Evolutionary conservation across 1,139 yeast species (phyloP).

Genomic region (Blastobotrys buckinghamii): DNA sequence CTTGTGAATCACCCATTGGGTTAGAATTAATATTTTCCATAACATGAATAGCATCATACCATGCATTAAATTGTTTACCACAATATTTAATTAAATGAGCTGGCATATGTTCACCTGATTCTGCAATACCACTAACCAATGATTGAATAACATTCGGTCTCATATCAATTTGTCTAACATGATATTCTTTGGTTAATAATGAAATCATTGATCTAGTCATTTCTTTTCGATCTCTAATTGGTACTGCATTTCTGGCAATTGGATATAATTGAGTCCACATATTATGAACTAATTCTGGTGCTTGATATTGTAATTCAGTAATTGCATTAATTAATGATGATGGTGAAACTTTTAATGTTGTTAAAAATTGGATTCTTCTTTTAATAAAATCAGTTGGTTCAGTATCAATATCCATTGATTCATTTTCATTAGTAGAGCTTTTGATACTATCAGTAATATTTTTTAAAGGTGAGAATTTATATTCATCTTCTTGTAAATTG

Average conservation of each 20-base stretch:
- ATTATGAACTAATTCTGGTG: constrained; percentile 71
- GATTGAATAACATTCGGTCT: constrained; percentile 87
- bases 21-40: constrained; percentile 70
- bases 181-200: constrained; percentile 83
- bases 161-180: constrained; percentile 77
- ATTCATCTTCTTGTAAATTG: constrained; percentile 43
- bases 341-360: constrained; percentile 43
- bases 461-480: constrained; percentile 41
- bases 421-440: constrained; percentile 4
- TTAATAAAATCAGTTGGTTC: constrained; percentile 39
- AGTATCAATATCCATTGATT: constrained; percentile 13
- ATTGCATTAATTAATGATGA: constrained; percentile 63
- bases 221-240: constrained; percentile 75
- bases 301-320: constrained; percentile 75
- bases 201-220: constrained; percentile 75
- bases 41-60: constrained; percentile 84
- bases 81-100: constrained; percentile 90
- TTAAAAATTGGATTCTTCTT: constrained; percentile 50
- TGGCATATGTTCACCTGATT: constrained; percentile 66
- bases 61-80: constrained; percentile 81
- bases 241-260: constrained; percentile 63
- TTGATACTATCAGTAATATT: constrained; percentile 13
- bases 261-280: constrained; percentile 88
- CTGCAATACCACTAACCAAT: constrained; percentile 70
- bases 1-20: constrained; percentile 56